Base-by-base conservation (phyloP, 1,284 basidiomycete species). In the Ganoderma resinaceum region DNA sequence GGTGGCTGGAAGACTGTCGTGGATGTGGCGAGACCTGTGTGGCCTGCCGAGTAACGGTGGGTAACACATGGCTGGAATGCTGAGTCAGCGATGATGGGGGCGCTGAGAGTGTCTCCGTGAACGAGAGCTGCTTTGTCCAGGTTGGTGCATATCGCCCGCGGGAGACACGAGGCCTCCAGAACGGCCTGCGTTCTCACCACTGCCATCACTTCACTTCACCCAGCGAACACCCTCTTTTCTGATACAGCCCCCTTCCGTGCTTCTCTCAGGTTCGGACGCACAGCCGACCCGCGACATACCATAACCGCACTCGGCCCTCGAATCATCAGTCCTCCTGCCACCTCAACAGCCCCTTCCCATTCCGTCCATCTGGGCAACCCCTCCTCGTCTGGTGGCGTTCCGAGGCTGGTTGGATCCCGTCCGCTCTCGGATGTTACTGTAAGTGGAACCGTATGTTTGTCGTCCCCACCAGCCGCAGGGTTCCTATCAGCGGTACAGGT, bases 161-260 rank as follows among this genome's bases (percentile, higher is more conserved):
- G 12, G 37, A 55, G 59, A 43, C 67, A 65, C 67, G 67, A 61
- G 63, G 67, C 38, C n/a, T 42, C 59, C 16, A 60, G 65, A 66
- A 61, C 65, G 38, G 65, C 33, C 49, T 62, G 49, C 43, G 33
- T 63, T 67, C 66, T 40, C 66, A 60, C 58, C 58, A 26, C 37
- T 60, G 58, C 38, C 58, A 60, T 40, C 58, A 63, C 66, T 63
- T 53, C 43, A 62, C 61, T 26, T 46, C 38, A 42, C 40, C 61
- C 49, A 46, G 61, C 62, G 59, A 35, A 52, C 61, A 29, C 66
- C 66, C 66, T 58, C 66, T 57, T 38, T 68, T 49, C 31, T 35
- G 49, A 43, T 42, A 57, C 62, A 49, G 37, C 62, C 67, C 66
- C 59, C 18, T 68, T 68, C 63, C 67, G 60, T 68, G 63, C 67